Conservation (phyloP, 2,329 filamentous ascomycete species). For the Beauveria australis region DNA sequence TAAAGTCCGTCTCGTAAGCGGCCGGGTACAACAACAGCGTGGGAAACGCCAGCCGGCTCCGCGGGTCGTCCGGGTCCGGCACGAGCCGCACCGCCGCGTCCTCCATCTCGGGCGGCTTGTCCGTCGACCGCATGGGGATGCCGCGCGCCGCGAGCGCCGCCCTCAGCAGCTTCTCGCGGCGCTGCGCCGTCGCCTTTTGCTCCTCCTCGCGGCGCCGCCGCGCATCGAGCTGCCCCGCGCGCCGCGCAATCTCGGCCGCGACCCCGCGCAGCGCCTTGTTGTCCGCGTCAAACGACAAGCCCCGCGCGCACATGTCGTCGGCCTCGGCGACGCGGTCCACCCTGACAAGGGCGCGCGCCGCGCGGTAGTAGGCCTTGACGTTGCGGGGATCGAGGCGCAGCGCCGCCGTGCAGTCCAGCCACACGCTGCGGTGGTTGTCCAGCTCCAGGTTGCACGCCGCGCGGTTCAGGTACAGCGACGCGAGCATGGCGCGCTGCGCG, state of each 20-base stretch:
- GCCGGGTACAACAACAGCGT: slow-evolving; percentile 78
- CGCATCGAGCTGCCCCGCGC: slow-evolving; percentile 46
- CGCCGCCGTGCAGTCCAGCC: slow-evolving; percentile 72
- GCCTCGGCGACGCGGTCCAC: slow-evolving; percentile 75
- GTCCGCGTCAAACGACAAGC: slow-evolving; percentile 60
- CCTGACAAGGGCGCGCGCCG: slow-evolving; percentile 66
- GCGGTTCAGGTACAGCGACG: slow-evolving; percentile 76
- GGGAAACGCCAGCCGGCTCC: slow-evolving; percentile 66
- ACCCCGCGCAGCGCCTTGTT: slow-evolving; percentile 62
- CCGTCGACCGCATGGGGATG: slow-evolving; percentile 59
- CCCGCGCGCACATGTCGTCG: slow-evolving; percentile 66
- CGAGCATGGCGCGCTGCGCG: slow-evolving; percentile 57
- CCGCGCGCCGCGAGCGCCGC: slow-evolving; percentile 61
- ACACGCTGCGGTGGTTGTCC: slow-evolving; percentile 80
- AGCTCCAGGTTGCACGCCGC: slow-evolving; percentile 85
- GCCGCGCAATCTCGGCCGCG: slow-evolving; percentile 52
- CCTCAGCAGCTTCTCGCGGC: slow-evolving; percentile 52
- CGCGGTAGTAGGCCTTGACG: slow-evolving; percentile 87
- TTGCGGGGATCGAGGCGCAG: slow-evolving; percentile 73
- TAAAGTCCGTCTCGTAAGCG: slow-evolving; percentile 76
- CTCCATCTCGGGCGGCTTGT: slow-evolving; percentile 75
- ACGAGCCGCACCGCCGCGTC: slow-evolving; percentile 66
- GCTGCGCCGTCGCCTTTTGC: slow-evolving; percentile 44
- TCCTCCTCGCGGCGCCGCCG: slow-evolving; percentile 48
- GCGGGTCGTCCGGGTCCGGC: slow-evolving; percentile 64